Base-by-base conservation (phyloP, 2,329 filamentous ascomycete species). In the Stachybotrys chartarum region DNA sequence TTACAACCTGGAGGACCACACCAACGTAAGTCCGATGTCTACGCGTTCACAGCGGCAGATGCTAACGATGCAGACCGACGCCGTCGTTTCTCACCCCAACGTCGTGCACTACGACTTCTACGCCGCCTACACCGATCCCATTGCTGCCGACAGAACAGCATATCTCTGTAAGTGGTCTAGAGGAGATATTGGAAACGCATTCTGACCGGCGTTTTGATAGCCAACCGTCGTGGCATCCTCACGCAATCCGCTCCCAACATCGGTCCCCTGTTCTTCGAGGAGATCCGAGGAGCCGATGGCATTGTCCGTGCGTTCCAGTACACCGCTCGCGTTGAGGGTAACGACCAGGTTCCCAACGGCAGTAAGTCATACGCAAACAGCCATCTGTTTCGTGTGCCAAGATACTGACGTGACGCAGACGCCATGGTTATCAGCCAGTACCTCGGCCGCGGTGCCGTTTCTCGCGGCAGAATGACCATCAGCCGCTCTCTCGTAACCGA, bases 171-270 rank as follows among this genome's bases (percentile, higher is more conserved):
- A 63, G 68, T 60, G 31, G 12, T 18, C 10, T 39, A 5, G 0
- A 49, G 24, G 24, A 24, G n/a, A 17, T 49, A 52, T 6, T n/a
- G n/a, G 7, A 42, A 39, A 18, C 16, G 6, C 5, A 51, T 7
- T 16, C 51, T 30, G 51, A 24, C 61, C 65, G 50, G 67, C 55
- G 3, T 32, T 30, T 1, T 44, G 10, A 39, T 57, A 69, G 68
- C 70, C 60, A 67, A 72, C 55, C 79, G 84, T 57, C 76, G 75
- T 35, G 84, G 84, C 47, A 85, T 86, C 52, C 76, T 87, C 17
- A 76, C 84, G 6, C 82, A 85, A 66, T 82, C 84, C 30, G 84
- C 84, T 3, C 83, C 84, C 30, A 85, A 87, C 67, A 85, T 87
- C 55, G 82, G 82, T 0, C 81, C 83, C 80, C 64, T 85, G 30